These are phyloP conservation scores for Eucalyptus cloeziana DNA, from an alignment of 345 rosid species.

Conservation along the genomic window DNA sequence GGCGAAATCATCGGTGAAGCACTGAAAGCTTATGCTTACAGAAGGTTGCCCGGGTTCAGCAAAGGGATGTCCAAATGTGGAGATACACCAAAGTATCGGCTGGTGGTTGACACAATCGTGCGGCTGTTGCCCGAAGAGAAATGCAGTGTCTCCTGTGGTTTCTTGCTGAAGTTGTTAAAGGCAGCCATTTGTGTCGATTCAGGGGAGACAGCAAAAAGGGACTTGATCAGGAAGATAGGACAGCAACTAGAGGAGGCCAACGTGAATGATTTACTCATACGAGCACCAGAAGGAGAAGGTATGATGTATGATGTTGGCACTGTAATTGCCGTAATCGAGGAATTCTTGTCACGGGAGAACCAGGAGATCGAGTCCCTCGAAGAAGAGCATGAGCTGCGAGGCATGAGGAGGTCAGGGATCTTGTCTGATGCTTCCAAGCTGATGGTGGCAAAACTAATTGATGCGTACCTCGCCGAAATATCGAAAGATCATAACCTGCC, in stretches of 20 bases:
- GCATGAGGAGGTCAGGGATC: slow-evolving; percentile 34
- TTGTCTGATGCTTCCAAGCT: slow-evolving; percentile 78
- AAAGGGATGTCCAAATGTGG: slow-evolving; percentile 42
- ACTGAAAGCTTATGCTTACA: slow-evolving; percentile 69
- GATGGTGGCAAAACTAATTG: slow-evolving; percentile 70
- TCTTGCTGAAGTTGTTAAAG: slow-evolving; percentile 70
- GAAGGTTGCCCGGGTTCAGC: slow-evolving; percentile 57
- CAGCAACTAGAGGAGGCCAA: slow-evolving; percentile 80
- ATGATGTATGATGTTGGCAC: slow-evolving; percentile 51
- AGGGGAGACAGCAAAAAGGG: slow-evolving; percentile 28
- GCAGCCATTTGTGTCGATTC: slow-evolving; percentile 45
- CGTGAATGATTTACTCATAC: slow-evolving; percentile 49
- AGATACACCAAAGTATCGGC: slow-evolving; percentile 36
- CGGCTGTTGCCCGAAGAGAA: slow-evolving; percentile 55
- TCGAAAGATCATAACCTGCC: slow-evolving; percentile 64
- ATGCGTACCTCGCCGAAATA: slow-evolving; percentile 69
- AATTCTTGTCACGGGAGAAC: slow-evolving; percentile 43
- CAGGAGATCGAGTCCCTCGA: slow-evolving; percentile 26
- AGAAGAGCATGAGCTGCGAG: slow-evolving; percentile 20
- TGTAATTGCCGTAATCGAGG: slow-evolving; percentile 43
- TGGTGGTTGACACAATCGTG: slow-evolving; percentile 44
- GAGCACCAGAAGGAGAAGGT: slow-evolving; percentile 31
- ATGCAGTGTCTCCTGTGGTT: slow-evolving; percentile 64
- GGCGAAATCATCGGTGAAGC: slow-evolving; percentile 78
- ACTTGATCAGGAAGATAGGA: slow-evolving; percentile 48